These are phyloP conservation scores for Cryptosporidium viatorum DNA, from an alignment of 169 alveolate species.

Conservation along the genomic window DNA sequence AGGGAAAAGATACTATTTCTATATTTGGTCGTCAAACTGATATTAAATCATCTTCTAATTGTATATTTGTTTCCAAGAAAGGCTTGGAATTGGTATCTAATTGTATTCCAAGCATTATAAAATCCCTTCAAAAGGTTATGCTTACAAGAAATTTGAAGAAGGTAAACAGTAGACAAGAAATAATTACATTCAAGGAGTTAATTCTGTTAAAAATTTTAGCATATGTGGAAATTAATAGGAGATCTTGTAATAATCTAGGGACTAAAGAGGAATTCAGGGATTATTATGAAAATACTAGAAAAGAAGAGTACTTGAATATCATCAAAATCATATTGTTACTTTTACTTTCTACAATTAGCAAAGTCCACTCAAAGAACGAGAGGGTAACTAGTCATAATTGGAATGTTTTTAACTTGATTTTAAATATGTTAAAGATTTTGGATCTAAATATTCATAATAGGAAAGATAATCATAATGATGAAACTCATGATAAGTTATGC, in stretches of 20 bases:
- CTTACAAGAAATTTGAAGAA: neutral
- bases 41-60: neutral
- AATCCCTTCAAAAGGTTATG: slow-evolving; percentile 35
- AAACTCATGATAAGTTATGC: neutral
- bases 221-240: neutral
- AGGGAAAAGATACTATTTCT: neutral
- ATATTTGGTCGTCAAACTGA: neutral
- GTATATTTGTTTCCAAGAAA: neutral
- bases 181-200: slow-evolving; percentile 36
- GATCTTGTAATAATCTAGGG: neutral
- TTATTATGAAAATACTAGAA: no score
- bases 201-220: slow-evolving; percentile 31
- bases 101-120: slow-evolving; percentile 14
- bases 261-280: no score
- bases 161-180: neutral
- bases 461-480: neutral
- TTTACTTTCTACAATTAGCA: slow-evolving; percentile 16
- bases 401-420: slow-evolving; percentile 6
- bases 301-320: neutral
- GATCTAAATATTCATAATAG: neutral
- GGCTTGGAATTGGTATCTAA: neutral
- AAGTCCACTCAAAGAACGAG: slow-evolving; percentile 15
- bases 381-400: neutral
- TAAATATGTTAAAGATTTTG: slow-evolving; percentile 1
- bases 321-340: slow-evolving; percentile 17